Conservation (phyloP, 2,329 filamentous ascomycete species). For the Rhexocercosporidium sp. region DNA sequence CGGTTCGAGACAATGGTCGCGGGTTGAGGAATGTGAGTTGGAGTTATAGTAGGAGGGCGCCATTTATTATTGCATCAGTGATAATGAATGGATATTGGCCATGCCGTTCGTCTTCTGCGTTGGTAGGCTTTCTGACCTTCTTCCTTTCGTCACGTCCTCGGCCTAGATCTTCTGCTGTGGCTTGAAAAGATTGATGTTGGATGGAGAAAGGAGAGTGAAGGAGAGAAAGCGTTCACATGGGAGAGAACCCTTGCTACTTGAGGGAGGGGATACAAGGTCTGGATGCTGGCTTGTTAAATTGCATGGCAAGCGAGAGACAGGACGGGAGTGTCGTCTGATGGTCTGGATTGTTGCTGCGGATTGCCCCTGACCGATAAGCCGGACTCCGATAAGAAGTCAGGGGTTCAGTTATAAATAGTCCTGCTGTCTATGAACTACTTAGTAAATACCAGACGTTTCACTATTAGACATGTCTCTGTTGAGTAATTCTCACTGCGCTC, state of each 20-base stretch:
- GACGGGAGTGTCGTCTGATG: neutral
- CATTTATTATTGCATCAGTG: conserved; percentile 21
- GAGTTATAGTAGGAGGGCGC: conserved; percentile 33
- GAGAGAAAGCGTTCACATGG: neutral
- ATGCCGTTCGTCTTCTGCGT: conserved; percentile 19
- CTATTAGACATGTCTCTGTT: neutral
- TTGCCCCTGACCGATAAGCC: neutral
- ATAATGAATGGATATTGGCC: conserved; percentile 19
- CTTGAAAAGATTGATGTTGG: conserved; percentile 3
- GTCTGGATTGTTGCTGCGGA: neutral
- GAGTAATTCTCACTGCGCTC: neutral
- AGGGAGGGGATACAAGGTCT: neutral
- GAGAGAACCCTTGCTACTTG: neutral
- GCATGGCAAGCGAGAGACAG: conserved; percentile 1
- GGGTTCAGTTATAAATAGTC: neutral
- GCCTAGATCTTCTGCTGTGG: neutral
- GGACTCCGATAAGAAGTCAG: conserved; percentile 3
- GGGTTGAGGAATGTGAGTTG: conserved; percentile 27
- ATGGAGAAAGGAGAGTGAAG: neutral
- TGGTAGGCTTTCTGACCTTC: neutral
- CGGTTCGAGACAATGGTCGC: conserved; percentile 37
- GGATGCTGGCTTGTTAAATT: conserved; percentile 5
- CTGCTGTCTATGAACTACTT: neutral
- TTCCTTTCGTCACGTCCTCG: neutral
- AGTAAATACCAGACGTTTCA: no score